phyloP scores from a whole-genome alignment of 2,329 filamentous ascomycete species.

The Neocatenulostroma microsporum region DNA sequence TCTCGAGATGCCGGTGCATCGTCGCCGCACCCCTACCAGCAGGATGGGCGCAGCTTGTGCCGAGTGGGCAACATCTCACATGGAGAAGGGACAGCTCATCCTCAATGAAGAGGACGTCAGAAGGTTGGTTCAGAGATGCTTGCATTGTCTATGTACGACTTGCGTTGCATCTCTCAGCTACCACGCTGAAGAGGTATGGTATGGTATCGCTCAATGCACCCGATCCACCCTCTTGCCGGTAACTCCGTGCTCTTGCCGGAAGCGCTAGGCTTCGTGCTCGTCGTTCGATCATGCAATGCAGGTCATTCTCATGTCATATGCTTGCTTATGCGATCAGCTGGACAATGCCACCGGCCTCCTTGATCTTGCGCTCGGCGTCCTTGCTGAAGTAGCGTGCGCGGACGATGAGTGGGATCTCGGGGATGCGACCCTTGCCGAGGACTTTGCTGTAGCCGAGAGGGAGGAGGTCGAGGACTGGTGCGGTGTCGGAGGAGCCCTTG shows the following conservation, averaged over 20 bases:
- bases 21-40: too few species aligned
- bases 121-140: slow-evolving; percentile 48
- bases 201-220: slow-evolving; percentile 12
- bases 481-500: slow-evolving; percentile 86
- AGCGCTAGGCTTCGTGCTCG: too few species aligned
- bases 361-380: slow-evolving; percentile 98
- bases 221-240: slow-evolving; percentile 12
- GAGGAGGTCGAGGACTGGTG: slow-evolving; percentile 95
- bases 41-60: too few species aligned
- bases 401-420: slow-evolving; percentile 87
- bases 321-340: slow-evolving; percentile 79
- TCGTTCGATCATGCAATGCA: too few species aligned
- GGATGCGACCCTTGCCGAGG: slow-evolving; percentile 94
- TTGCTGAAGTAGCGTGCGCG: slow-evolving; percentile 91
- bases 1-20: too few species aligned
- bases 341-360: slow-evolving; percentile 89
- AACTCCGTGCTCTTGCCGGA: slow-evolving; percentile 8
- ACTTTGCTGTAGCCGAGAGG: slow-evolving; percentile 97
- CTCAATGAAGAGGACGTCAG: slow-evolving; percentile 26
- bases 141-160: slow-evolving; percentile 35
- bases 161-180: slow-evolving; percentile 44
- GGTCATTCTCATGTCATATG: too few species aligned
- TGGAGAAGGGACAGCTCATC: slow-evolving; percentile 28
- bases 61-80: too few species aligned
- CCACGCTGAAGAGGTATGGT: slow-evolving; percentile 39